A percentile compares a stretch with the other conserved stretches of the same genome.
These are phyloP conservation scores for Adansonia madagascariensis DNA, from an alignment of 441 rosid genomes.

Conservation along the genomic window DNA sequence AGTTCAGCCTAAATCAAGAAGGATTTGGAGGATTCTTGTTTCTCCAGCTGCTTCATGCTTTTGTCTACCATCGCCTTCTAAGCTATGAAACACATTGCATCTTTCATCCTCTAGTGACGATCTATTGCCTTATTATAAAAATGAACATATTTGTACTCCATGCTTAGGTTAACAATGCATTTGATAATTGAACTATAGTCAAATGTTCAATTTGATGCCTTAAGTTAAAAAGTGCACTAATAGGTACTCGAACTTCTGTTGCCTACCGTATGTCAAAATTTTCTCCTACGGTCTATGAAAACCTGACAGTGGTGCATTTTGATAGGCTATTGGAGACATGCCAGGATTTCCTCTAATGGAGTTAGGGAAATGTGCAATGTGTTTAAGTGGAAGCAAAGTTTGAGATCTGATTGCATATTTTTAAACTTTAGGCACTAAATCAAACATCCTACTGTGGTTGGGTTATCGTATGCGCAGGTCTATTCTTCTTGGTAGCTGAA, in stretches of 20 bases:
- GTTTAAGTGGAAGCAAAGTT: constrained; percentile 18
- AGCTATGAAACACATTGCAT: background rate
- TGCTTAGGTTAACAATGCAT: background rate
- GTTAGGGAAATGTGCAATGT: constrained; percentile 13
- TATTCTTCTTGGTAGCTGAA: constrained; percentile 4
- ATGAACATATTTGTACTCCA: constrained; percentile 10
- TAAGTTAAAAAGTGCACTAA: background rate
- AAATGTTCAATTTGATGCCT: background rate
- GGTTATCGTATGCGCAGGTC: background rate
- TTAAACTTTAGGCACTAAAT: background rate
- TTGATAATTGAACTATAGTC: background rate
- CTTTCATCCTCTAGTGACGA: background rate
- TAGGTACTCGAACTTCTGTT: constrained; percentile 10
- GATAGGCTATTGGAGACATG: constrained; percentile 6
- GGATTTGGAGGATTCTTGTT: constrained; percentile 19
- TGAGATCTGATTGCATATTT: background rate
- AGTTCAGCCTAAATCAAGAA: constrained; percentile 11
- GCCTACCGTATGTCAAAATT: too few species aligned
- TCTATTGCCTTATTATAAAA: constrained; percentile 7
- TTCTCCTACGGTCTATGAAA: background rate
- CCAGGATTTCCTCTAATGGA: background rate
- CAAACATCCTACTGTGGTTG: background rate
- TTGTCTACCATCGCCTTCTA: constrained; percentile 8
- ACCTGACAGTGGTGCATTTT: background rate
- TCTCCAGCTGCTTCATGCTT: constrained; percentile 1